Base-by-base conservation (phyloP, 345 rosid species). In the Melastoma malabathricum region DNA sequence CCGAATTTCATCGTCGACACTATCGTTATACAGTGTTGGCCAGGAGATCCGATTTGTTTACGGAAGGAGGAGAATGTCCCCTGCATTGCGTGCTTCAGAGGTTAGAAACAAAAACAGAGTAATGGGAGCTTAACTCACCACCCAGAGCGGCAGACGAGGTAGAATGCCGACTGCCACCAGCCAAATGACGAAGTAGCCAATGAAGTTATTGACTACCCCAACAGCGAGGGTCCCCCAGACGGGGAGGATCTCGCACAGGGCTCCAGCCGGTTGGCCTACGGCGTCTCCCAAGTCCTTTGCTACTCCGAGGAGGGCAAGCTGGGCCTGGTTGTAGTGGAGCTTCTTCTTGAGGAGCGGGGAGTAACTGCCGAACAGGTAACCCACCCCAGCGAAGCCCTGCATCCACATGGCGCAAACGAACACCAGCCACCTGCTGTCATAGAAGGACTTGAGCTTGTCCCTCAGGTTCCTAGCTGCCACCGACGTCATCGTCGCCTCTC, bases 381-480 rank as follows among this genome's bases (percentile, higher is more conserved):
- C 90, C 57, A 87, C 68, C 51, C 94, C 88, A 15, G 90, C 87
- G 54, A 79, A 75, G 2, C 86, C 78, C 45, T 81, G 86, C 19
- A 87, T 65, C 94, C 96, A 87, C 76, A 81, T 81, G 59, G 88
- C 75, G 48, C 85, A 71, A n/a, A 84, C 94, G 60, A 81, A 81
- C 25, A 81, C 87, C 48, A 84, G 72, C 90, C 94, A 87, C 82
- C 88, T 74, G 78, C 77, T 73, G 60, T 58, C 63, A 43, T 57
- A 38, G 38, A 81, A 66, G 14, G 62, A 47, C 68, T 61, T 62
- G 1, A 79, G 52, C 50, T 61, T 77, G 14, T 48, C 54, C 10
- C 38, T 5, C 1, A 31, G 38, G 9, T 31, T 5, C 38, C 38
- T 7, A 7, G 4, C 38, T 9, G 10, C 38, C n/a, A n/a, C n/a